Evolutionary conservation across 2,329 filamentous ascomycete genomes (phyloP).

Genomic region (Aspergillus phoenicis): DNA sequence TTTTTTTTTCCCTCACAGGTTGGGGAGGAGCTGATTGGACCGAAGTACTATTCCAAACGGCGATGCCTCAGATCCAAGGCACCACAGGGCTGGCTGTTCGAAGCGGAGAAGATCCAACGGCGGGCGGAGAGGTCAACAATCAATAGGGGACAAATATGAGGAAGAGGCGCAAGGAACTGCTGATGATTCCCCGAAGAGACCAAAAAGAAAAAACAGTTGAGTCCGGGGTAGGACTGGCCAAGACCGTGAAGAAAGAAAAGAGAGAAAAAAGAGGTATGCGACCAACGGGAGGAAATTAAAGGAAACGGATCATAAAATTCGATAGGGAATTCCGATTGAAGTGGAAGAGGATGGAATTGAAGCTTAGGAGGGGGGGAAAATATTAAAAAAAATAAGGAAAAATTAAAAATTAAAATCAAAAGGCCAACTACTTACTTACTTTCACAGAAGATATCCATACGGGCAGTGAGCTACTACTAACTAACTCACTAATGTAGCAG

Average conservation of each 20-base stretch:
- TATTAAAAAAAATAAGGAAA: too few species aligned
- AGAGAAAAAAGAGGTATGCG: neutral
- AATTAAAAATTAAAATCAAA: too few species aligned
- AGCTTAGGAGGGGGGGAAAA: neutral
- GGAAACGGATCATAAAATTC: neutral
- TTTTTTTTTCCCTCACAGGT: neutral
- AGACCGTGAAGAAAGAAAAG: neutral
- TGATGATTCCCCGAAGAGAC: slow-evolving; percentile 7
- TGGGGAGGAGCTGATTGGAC: neutral
- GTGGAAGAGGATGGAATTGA: slow-evolving; percentile 3
- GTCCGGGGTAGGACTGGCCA: neutral
- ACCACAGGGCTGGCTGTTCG: slow-evolving; percentile 22
- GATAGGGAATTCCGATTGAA: neutral
- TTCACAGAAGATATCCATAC: neutral
- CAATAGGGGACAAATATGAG: slow-evolving; percentile 10
- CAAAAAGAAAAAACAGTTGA: slow-evolving; percentile 6
- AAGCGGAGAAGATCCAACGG: slow-evolving; percentile 29
- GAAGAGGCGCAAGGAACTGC: slow-evolving; percentile 9
- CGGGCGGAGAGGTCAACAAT: slow-evolving; percentile 21
- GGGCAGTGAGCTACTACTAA: neutral
- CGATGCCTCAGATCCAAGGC: slow-evolving; percentile 18
- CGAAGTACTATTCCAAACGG: neutral
- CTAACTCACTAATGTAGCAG: slow-evolving; percentile 7
- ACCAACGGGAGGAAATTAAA: neutral
- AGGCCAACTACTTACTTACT: too few species aligned